phyloP scores from a whole-genome alignment of 805 yeast species.

The Alloascoidea africana region DNA sequence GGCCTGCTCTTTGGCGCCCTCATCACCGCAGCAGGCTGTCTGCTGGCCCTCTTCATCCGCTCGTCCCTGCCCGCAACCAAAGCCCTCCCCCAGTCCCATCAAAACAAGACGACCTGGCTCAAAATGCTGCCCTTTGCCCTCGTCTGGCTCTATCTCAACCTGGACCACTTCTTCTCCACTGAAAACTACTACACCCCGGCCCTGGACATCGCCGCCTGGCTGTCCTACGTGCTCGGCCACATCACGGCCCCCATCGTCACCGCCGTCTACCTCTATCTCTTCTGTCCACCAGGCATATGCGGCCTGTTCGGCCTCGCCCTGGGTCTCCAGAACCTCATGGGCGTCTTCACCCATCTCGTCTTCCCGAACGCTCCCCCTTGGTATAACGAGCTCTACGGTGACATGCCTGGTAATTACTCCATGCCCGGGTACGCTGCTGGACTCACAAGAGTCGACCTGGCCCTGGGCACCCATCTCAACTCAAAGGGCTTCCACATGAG shows the following conservation, averaged over 20 bases:
- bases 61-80: slow-evolving; percentile 9
- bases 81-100: background rate
- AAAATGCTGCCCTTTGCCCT: slow-evolving; percentile 23
- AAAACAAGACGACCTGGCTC: background rate
- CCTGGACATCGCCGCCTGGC: slow-evolving; percentile 45
- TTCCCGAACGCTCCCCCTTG: slow-evolving; percentile 69
- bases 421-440: slow-evolving; percentile 65
- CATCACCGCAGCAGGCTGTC: slow-evolving; percentile 1
- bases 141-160: slow-evolving; percentile 35
- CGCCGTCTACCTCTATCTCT: slow-evolving; percentile 46
- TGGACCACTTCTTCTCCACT: slow-evolving; percentile 24
- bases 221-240: slow-evolving; percentile 46
- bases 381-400: slow-evolving; percentile 50
- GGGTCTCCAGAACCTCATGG: slow-evolving; percentile 45
- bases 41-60: slow-evolving; percentile 1
- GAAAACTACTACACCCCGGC: slow-evolving; percentile 17
- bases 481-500: slow-evolving; percentile 48
- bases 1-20: slow-evolving; percentile 3
- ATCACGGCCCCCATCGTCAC: slow-evolving; percentile 45
- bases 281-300: slow-evolving; percentile 50
- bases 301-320: slow-evolving; percentile 36
- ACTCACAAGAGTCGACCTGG: slow-evolving; percentile 45
- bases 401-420: slow-evolving; percentile 38
- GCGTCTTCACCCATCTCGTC: slow-evolving; percentile 42
- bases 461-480: slow-evolving; percentile 44